Conservation (phyloP, 192 early-diverging fungal species). For the Backusella mclennaniae region DNA sequence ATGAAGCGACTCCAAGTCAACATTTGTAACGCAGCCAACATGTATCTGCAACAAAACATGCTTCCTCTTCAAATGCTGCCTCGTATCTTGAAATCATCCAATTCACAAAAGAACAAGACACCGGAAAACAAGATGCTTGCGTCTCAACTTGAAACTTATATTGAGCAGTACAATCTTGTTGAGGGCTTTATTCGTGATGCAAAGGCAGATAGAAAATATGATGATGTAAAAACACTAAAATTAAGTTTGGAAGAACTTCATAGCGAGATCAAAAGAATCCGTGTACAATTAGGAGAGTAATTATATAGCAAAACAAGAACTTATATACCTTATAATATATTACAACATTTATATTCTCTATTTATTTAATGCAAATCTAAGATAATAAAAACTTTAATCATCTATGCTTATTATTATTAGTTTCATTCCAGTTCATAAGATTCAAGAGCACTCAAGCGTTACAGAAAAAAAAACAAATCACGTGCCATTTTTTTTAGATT, state of each 20-base stretch:
- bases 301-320: not conserved
- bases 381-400: not conserved
- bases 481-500: too few relatives aligned
- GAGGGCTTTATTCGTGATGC: conserved; percentile 67
- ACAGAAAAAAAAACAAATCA: too few relatives aligned
- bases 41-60: conserved; percentile 79
- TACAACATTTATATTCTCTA: not conserved
- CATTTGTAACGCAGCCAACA: conserved; percentile 59
- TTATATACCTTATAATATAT: not conserved
- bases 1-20: conserved; percentile 62
- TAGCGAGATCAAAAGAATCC: conserved; percentile 52
- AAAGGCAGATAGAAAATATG: conserved; percentile 59
- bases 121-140: conserved; percentile 34
- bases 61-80: conserved; percentile 73
- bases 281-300: conserved; percentile 3
- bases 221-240: conserved; percentile 69
- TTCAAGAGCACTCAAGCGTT: too few relatives aligned
- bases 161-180: conserved; percentile 66
- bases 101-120: not conserved
- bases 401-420: not conserved
- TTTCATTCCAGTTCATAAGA: too few relatives aligned
- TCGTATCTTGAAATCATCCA: conserved; percentile 44
- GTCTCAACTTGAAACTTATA: conserved; percentile 54
- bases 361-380: not conserved
- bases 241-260: conserved; percentile 63